These are phyloP conservation scores for Xylariaceae sp. DNA, from an alignment of 2,329 filamentous ascomycete species.

Conservation along the genomic window DNA sequence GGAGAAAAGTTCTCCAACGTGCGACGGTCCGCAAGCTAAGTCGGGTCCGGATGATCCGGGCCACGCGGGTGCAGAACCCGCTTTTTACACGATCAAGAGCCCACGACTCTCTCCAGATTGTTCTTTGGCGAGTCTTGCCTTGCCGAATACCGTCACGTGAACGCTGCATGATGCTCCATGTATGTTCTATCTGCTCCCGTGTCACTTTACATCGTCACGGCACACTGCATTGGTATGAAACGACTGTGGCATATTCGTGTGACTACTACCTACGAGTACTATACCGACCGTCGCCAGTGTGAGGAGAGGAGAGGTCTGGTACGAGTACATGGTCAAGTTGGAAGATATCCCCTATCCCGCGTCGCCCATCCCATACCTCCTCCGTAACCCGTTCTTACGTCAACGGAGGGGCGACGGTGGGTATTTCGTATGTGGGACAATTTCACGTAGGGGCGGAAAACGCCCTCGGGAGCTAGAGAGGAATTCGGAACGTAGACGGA, in stretches of 20 bases:
- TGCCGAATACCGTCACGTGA: neutral
- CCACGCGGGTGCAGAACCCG: constrained; percentile 9
- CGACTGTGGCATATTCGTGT: neutral
- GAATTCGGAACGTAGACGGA: no score
- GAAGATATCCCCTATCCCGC: no score
- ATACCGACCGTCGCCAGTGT: neutral
- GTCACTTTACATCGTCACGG: constrained; percentile 2
- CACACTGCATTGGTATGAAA: neutral
- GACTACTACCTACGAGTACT: neutral
- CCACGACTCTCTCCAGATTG: no score
- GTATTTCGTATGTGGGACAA: no score
- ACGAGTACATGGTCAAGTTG: neutral
- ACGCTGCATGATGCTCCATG: neutral
- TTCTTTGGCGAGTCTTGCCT: neutral
- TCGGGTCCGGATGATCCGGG: constrained; percentile 13
- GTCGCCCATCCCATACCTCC: no score
- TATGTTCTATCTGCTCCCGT: neutral
- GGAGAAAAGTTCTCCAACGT: neutral
- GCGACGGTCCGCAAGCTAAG: neutral
- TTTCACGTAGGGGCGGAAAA: no score
- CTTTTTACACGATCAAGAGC: neutral
- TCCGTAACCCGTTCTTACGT: no score
- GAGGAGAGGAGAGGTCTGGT: neutral
- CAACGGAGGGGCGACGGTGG: no score
- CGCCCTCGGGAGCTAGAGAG: no score